Evolutionary conservation across 306 rosid genomes (phyloP).

Genomic region (Prunus mira): DNA sequence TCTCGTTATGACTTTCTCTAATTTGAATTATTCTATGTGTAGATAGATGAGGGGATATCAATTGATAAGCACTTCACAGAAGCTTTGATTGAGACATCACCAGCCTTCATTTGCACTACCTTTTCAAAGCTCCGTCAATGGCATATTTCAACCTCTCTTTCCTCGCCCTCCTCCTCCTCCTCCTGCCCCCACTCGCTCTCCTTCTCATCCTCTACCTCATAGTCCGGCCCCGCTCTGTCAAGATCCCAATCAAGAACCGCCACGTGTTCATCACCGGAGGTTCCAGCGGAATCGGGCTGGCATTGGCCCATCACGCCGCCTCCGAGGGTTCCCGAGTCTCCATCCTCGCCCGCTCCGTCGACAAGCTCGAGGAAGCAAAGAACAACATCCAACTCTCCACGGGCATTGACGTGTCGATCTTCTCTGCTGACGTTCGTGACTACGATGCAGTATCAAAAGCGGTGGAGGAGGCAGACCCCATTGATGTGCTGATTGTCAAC

Average conservation of each 20-base stretch:
- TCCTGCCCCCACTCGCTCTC: conserved; percentile 42
- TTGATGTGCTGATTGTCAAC: conserved; percentile 69
- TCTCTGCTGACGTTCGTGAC: conserved; percentile 76
- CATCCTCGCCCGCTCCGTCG: conserved; percentile 66
- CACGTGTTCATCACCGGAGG: conserved; percentile 96
- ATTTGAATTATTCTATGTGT: too few relatives aligned
- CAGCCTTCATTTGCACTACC: not conserved
- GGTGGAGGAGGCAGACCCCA: conserved; percentile 63
- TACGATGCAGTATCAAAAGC: conserved; percentile 54
- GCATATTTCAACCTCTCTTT: conserved; percentile 35
- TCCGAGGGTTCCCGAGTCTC: conserved; percentile 82
- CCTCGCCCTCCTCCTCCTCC: conserved; percentile 34
- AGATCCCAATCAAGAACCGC: conserved; percentile 69
- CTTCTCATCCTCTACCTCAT: conserved; percentile 47
- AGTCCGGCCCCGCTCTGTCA: conserved; percentile 63
- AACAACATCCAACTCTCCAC: conserved; percentile 52
- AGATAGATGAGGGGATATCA: too few relatives aligned
- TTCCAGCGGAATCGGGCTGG: conserved; percentile 93
- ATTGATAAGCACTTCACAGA: too few relatives aligned
- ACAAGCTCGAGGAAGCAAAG: conserved; percentile 67
- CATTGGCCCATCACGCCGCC: conserved; percentile 81
- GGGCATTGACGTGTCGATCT: conserved; percentile 61
- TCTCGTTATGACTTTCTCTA: too few relatives aligned
- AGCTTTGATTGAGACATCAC: not conserved
- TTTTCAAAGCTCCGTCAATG: conserved; percentile 34